Conservation (phyloP, 345 rosid genomes). For the Linum usitatissimum region DNA sequence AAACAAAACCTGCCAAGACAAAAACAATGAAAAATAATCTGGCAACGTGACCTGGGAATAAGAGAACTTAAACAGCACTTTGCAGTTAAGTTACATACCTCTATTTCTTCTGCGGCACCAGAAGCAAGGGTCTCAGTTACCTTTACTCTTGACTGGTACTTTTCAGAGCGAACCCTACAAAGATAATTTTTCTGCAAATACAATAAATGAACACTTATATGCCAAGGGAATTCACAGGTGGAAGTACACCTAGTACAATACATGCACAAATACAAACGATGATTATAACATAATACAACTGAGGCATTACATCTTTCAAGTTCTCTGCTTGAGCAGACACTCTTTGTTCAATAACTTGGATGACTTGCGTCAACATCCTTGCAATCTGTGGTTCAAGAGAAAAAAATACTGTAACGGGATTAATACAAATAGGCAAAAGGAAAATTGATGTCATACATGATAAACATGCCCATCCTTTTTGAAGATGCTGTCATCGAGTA, state of each 20-base stretch:
- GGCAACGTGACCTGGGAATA: neutral
- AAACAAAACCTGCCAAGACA: conserved; percentile 15
- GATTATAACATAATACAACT: conserved; percentile 9
- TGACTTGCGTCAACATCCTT: conserved; percentile 43
- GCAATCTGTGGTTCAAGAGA: conserved; percentile 36
- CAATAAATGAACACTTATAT: conserved; percentile 17
- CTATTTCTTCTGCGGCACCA: conserved; percentile 66
- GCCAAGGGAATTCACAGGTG: conserved; percentile 5
- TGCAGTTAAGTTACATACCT: conserved; percentile 30
- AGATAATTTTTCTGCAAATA: conserved; percentile 63
- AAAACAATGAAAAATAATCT: conserved; percentile 12
- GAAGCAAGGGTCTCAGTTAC: conserved; percentile 66
- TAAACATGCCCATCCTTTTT: conserved; percentile 56
- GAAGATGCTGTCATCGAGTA: conserved; percentile 61
- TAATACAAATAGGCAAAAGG: conserved; percentile 1
- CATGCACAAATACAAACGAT: conserved; percentile 3
- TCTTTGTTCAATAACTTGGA: conserved; percentile 63
- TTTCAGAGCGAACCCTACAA: conserved; percentile 54
- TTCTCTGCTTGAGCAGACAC: conserved; percentile 60
- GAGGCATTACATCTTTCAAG: conserved; percentile 50
- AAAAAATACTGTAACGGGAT: conserved; percentile 5
- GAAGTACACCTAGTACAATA: conserved; percentile 10
- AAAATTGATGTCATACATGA: conserved; percentile 40
- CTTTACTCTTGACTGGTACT: conserved; percentile 59
- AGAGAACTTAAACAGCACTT: neutral